Conservation (phyloP, 768 basidiomycete species). For the Basidioascus undulatus region DNA sequence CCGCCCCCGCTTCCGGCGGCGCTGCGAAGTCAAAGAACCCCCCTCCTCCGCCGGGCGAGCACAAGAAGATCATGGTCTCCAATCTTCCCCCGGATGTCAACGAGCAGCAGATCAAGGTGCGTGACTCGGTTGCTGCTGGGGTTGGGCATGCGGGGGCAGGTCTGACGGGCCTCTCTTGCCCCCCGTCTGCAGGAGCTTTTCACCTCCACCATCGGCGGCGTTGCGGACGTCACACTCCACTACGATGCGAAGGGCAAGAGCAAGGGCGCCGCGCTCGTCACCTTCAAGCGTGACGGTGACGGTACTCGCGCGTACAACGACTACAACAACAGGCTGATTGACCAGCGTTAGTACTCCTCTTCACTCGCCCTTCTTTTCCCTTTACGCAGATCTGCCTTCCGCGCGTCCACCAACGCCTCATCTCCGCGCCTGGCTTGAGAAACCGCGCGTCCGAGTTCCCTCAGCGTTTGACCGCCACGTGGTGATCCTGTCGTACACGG, state of each 20-base stretch:
- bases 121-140: conserved; percentile 16
- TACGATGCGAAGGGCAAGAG: conserved; percentile 63
- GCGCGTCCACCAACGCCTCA: no score
- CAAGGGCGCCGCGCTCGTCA: conserved; percentile 65
- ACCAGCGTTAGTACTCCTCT: conserved; percentile 91
- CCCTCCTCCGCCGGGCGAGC: conserved; percentile 17
- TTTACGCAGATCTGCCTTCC: no score
- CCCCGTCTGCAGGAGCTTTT: conserved; percentile 82
- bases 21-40: no score
- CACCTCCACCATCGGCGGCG: conserved; percentile 58
- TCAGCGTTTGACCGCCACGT: no score
- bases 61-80: conserved; percentile 82
- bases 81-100: conserved; percentile 78
- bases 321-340: conserved; percentile 95
- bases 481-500: no score
- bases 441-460: no score
- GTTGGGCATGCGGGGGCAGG: no score
- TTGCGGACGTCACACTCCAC: conserved; percentile 57
- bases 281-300: conserved; percentile 63
- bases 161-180: no score
- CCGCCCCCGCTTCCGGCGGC: no score
- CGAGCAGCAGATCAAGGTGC: conserved; percentile 68
- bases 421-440: no score
- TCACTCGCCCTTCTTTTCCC: conserved; percentile 15
- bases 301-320: conserved; percentile 72